Conservation (phyloP, 306 rosid species). For the Vicia villosa region DNA sequence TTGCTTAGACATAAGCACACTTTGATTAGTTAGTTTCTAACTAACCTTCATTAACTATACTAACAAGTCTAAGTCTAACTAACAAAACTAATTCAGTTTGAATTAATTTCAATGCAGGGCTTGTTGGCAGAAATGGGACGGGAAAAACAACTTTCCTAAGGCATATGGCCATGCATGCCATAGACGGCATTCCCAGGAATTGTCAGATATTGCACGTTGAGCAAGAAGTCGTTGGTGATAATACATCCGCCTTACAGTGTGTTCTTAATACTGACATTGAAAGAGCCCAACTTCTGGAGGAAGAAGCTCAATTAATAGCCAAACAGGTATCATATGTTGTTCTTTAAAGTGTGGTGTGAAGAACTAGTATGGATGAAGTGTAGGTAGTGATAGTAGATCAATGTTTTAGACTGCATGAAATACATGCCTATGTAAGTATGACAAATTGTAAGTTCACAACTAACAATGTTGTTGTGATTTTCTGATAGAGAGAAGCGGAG, state of each 20-base stretch:
- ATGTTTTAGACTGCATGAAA: background rate
- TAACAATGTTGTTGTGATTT: slow-evolving; percentile 34
- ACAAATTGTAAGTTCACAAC: slow-evolving; percentile 16
- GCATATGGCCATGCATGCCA: slow-evolving; percentile 98
- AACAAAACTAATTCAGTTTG: slow-evolving; percentile 4
- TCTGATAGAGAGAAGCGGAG: slow-evolving; percentile 69
- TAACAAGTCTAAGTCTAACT: background rate
- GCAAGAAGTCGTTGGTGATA: slow-evolving; percentile 92
- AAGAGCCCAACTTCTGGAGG: slow-evolving; percentile 76
- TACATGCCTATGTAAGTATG: background rate
- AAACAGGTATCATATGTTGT: slow-evolving; percentile 60
- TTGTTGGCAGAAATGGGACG: slow-evolving; percentile 96
- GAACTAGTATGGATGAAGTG: background rate
- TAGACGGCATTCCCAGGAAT: slow-evolving; percentile 88
- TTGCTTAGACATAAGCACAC: background rate
- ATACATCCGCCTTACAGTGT: slow-evolving; percentile 87
- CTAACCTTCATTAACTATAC: background rate
- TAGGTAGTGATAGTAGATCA: background rate
- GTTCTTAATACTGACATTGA: slow-evolving; percentile 90
- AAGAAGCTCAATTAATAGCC: slow-evolving; percentile 73
- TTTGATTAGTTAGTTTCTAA: background rate
- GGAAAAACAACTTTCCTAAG: slow-evolving; percentile 98
- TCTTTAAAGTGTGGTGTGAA: background rate
- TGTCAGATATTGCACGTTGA: slow-evolving; percentile 98
- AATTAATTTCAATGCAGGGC: slow-evolving; percentile 45